Base-by-base conservation (phyloP, 2,329 filamentous ascomycete species). In the Trichoderma harzianum region DNA sequence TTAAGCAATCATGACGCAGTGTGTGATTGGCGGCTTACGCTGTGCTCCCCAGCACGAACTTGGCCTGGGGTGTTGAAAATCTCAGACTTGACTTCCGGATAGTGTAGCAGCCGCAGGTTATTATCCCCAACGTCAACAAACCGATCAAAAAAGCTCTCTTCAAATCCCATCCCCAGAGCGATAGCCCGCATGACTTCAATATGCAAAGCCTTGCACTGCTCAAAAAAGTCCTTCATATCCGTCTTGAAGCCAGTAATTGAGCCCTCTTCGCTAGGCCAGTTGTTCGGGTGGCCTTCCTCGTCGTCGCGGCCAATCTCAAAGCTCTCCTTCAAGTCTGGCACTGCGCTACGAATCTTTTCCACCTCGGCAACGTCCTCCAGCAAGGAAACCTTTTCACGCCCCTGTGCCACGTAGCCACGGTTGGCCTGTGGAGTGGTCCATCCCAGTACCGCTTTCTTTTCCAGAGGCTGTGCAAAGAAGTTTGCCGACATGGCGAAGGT, bases 121-220 rank as follows among this genome's bases (percentile, higher is more conserved):
- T 93, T 93, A 78, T 93, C 90, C 2, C 90, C 90, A 1, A 83
- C 88, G 76, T 92, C 88, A 0, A 93, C 91, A 78, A 88, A 97
- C 5, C 79, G 76, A 76, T 97, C 93, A 77, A 98, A 98, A 85
- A 91, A 97, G 5, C 76, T 77, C 77, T 91, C 87, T 0, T 90
- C 87, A 18, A 96, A 83, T 0, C 87, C 91, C 88, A 97, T 90
- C 0, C 92, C 94, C n/a, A 95, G 83, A 0, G 93, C 93, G 74
- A 97, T 93, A 10, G 93, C 93, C 5, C 91, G 86, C 93, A 97
- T 97, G 24, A 97, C 88, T 74, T 94, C 85, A 32, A 89, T 84
- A 80, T 98, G 92, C 70, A 98, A 80, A 16, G 83, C 79, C 79
- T 94, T 93, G 81, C 94, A 97, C 73, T 86, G 85, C n/a, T 86